Evolutionary conservation across 2,329 filamentous ascomycete genomes (phyloP).

Genomic region (Epichloe scottii): DNA sequence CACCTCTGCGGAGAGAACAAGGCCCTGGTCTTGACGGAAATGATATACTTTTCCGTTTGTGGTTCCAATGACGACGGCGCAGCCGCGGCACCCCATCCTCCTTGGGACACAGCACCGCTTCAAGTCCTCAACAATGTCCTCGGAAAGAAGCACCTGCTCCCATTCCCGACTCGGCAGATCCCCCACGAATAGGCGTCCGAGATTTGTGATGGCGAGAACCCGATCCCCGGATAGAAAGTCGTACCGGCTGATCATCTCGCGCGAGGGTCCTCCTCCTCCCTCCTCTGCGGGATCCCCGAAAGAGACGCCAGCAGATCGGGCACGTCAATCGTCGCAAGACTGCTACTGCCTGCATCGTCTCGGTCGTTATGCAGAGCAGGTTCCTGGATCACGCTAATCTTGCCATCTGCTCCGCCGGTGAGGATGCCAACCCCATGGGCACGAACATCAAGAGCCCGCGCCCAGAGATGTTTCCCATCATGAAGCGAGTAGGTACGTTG

Average conservation of each 20-base stretch:
- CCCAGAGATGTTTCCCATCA: slow-evolving; percentile 85
- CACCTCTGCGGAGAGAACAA: slow-evolving; percentile 26
- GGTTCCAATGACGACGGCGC: slow-evolving; percentile 35
- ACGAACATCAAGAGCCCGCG: slow-evolving; percentile 35
- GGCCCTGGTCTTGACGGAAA: slow-evolving; percentile 15
- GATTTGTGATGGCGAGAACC: slow-evolving; percentile 46
- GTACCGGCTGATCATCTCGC: slow-evolving; percentile 46
- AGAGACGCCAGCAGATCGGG: slow-evolving; percentile 18
- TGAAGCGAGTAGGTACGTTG: slow-evolving; percentile 51
- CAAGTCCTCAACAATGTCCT: slow-evolving; percentile 24
- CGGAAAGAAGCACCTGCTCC: slow-evolving; percentile 26
- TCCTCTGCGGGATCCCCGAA: slow-evolving; percentile 3
- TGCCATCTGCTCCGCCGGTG: slow-evolving; percentile 80
- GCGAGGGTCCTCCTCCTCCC: slow-evolving; percentile 1
- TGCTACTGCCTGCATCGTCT: not conserved
- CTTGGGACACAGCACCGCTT: slow-evolving; percentile 35
- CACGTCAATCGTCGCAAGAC: slow-evolving; percentile 17
- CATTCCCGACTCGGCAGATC: slow-evolving; percentile 25
- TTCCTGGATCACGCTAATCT: slow-evolving; percentile 37
- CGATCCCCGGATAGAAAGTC: slow-evolving; percentile 42
- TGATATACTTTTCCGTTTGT: slow-evolving; percentile 35
- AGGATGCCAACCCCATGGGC: slow-evolving; percentile 34
- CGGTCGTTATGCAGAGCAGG: not conserved
- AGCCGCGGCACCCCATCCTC: slow-evolving; percentile 22
- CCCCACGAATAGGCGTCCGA: slow-evolving; percentile 44